phyloP scores from a whole-genome alignment of 495 filamentous ascomycete species.

The Sporormia fimetaria region DNA sequence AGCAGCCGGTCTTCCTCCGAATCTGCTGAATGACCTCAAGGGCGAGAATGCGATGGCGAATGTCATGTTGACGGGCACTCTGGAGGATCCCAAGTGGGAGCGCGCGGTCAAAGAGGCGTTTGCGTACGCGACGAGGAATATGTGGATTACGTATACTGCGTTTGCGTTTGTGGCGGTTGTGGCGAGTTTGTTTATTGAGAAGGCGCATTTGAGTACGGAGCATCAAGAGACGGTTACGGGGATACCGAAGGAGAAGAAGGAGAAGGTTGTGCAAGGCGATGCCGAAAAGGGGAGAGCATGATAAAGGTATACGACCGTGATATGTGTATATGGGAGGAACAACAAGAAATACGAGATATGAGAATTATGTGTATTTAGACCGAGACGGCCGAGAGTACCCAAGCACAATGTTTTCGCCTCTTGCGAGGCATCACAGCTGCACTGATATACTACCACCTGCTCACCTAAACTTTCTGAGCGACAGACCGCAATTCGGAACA shows the following conservation, averaged over 20 bases:
- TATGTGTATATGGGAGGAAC: too few species aligned
- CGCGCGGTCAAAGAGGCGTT: conserved; percentile 44
- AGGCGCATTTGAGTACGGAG: conserved; percentile 42
- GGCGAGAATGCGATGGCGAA: conserved; percentile 44
- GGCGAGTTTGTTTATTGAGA: conserved; percentile 44
- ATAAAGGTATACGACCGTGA: too few species aligned
- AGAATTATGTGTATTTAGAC: too few species aligned
- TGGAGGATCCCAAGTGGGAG: conserved; percentile 38
- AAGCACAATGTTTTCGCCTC: too few species aligned
- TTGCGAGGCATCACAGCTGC: too few species aligned
- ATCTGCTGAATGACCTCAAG: conserved; percentile 35
- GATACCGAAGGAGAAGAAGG: conserved; percentile 26
- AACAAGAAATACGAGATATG: too few species aligned
- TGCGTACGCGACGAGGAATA: conserved; percentile 48
- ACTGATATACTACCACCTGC: too few species aligned
- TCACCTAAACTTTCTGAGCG: too few species aligned
- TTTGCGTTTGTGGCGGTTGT: conserved; percentile 42
- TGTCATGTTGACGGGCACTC: conserved; percentile 36
- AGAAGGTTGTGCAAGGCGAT: too few species aligned
- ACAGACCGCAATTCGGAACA: too few species aligned
- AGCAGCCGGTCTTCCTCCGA: conserved; percentile 37
- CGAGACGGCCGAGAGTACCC: too few species aligned
- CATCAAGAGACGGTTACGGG: conserved; percentile 53
- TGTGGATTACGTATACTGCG: conserved; percentile 50
- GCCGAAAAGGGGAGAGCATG: too few species aligned